Evolutionary conservation across 768 basidiomycete species (phyloP), one percentile per base, ranked within the genome.

Genomic region (Serendipita vermifera): DNA sequence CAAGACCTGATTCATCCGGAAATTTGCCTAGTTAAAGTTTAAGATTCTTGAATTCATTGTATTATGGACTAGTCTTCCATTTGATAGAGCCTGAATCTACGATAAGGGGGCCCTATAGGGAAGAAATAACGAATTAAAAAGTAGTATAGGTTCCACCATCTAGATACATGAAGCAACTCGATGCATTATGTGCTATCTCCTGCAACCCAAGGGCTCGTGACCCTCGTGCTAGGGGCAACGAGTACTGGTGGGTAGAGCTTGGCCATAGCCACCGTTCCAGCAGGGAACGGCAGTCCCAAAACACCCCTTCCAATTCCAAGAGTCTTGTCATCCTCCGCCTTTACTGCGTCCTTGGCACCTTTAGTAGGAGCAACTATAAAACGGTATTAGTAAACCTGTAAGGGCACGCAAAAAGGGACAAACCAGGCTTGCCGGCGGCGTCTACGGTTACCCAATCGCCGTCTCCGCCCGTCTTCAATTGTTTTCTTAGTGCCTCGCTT

Each of bases 221-320:
- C 76, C 58, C 84, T 81, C 59, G 80, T 80, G 2, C 83, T 74
- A 54, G 85, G 85, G 1, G 87, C 79, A 51, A 80, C 80, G 17
- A 91, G 75, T 54, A 87, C 70, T 32, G 74, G 71, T 9, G 84
- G 85, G 15, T 86, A 73, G 31, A 58, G 67, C 68, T 73, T 79
- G 15, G 85, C 90, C 69, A 87, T 71, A 65, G 87, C 81, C 48
- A 71, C 74, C 4, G 86, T 92, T 24, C 88, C 94, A 29, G 88
- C 91, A 2, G 94, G 94, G 76, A 94, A 92, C 7, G 94, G 94
- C 56, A 99, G 71, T 60, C 82, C 80, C 58, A 79, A 78, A 14
- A 99, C 80, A 38, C 88, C 85, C 64, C 82, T 86, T 3, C 88
- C 87, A 3, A 92, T 70, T 7, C 41, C 40, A n/a, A 60, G 55